Percentiles rank a stretch among this genome's conserved stretches.
Evolutionary conservation across 2,329 filamentous ascomycete genomes (phyloP).

Genomic region (Scytalidium sp.): DNA sequence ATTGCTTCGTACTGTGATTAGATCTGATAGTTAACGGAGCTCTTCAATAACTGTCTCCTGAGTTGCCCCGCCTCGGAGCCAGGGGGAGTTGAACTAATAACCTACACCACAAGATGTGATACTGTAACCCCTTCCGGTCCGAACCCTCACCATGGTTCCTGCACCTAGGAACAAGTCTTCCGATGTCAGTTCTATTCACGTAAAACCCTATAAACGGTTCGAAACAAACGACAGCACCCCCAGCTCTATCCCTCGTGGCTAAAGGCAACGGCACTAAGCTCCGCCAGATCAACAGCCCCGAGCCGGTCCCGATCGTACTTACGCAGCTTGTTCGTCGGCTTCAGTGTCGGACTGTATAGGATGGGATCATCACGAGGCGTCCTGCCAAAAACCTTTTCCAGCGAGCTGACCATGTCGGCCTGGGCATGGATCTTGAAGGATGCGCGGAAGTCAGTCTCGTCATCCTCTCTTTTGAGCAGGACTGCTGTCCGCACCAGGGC

Average conservation of each 20-base stretch:
- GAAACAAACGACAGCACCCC: neutral
- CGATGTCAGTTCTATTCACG: no score
- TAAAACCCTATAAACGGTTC: no score
- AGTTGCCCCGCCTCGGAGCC: no score
- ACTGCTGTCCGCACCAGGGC: constrained; percentile 18
- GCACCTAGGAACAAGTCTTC: no score
- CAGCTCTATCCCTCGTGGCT: neutral
- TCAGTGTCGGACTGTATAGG: constrained; percentile 13
- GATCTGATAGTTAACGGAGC: no score
- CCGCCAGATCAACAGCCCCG: constrained; percentile 9
- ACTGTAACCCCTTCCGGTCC: no score
- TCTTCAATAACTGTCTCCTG: no score
- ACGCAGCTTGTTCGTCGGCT: constrained; percentile 12
- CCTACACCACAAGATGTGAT: no score
- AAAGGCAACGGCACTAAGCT: neutral
- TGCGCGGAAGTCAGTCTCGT: constrained; percentile 24
- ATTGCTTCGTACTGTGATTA: no score
- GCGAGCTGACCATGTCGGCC: constrained; percentile 18
- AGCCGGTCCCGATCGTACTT: constrained; percentile 14
- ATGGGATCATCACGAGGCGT: constrained; percentile 16
- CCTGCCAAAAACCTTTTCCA: constrained; percentile 23
- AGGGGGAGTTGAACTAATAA: no score
- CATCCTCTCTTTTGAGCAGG: constrained; percentile 19
- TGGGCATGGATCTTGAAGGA: constrained; percentile 23
- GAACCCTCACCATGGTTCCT: no score